Evolutionary conservation across 345 rosid species (phyloP).

Genomic region (Psidium guajava): DNA sequence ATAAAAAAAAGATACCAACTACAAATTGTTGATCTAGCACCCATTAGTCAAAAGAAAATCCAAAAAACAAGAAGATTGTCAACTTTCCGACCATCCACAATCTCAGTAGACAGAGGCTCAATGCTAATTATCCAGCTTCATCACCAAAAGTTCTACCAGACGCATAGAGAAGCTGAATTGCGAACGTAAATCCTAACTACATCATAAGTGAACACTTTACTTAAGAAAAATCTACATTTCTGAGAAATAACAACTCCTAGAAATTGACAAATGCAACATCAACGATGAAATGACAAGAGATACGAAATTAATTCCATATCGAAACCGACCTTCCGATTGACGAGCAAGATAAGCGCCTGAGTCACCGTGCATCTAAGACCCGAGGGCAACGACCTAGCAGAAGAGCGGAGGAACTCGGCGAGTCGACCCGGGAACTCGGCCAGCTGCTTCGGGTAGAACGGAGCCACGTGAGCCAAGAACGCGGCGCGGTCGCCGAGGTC

Average conservation of each 20-base stretch:
- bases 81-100: background rate
- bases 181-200: background rate
- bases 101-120: background rate
- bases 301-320: background rate
- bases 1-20: background rate
- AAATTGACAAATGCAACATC: background rate
- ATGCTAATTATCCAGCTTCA: background rate
- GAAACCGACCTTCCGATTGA: conserved; percentile 50
- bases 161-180: background rate
- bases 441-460: conserved; percentile 65
- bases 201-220: background rate
- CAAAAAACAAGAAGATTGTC: background rate
- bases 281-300: background rate
- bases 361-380: conserved; percentile 66
- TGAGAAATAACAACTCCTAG: background rate
- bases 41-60: background rate
- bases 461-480: conserved; percentile 77
- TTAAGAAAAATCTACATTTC: background rate
- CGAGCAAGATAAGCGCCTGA: conserved; percentile 66
- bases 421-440: conserved; percentile 53
- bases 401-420: conserved; percentile 55
- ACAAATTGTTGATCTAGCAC: background rate
- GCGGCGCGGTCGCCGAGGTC: conserved; percentile 70
- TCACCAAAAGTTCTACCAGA: background rate
- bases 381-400: conserved; percentile 56